phyloP scores from a whole-genome alignment of 208 protist species.

The Acanthamoeba divionensis region DNA sequence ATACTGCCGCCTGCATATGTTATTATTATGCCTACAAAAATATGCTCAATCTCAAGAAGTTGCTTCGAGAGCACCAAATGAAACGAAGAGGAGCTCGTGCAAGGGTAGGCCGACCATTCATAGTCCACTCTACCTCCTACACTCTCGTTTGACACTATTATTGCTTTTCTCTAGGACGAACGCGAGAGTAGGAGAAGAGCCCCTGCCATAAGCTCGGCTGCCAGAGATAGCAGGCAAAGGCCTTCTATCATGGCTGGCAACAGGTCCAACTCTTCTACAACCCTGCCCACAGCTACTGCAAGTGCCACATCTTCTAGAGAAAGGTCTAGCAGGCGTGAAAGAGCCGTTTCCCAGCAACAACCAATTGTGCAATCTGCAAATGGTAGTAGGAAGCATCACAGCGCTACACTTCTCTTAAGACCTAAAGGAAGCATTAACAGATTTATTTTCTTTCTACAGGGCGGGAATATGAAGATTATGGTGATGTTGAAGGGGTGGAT shows the following conservation, averaged over 20 bases:
- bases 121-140: background rate
- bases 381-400: too few relatives aligned
- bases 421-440: too few relatives aligned
- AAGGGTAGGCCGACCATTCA: background rate
- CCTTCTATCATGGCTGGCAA: conserved; percentile 50
- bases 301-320: background rate
- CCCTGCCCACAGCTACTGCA: background rate
- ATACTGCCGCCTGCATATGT: conserved; percentile 4
- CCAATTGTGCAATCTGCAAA: background rate
- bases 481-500: background rate
- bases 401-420: too few relatives aligned
- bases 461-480: background rate
- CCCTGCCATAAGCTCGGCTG: background rate
- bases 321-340: too few relatives aligned
- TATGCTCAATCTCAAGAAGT: conserved; percentile 56
- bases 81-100: background rate
- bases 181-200: too few relatives aligned
- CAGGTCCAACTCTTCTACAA: background rate
- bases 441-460: too few relatives aligned
- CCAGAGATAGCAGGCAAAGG: background rate
- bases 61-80: conserved; percentile 53
- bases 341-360: background rate
- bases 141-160: background rate
- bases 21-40: conserved; percentile 55
- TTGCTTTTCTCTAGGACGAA: background rate